A percentile compares a stretch with the other conserved stretches of the same genome.
phyloP scores from a whole-genome alignment of 225 moss, liverwort and hornwort species.

The Pseudoscleropodium purum region DNA sequence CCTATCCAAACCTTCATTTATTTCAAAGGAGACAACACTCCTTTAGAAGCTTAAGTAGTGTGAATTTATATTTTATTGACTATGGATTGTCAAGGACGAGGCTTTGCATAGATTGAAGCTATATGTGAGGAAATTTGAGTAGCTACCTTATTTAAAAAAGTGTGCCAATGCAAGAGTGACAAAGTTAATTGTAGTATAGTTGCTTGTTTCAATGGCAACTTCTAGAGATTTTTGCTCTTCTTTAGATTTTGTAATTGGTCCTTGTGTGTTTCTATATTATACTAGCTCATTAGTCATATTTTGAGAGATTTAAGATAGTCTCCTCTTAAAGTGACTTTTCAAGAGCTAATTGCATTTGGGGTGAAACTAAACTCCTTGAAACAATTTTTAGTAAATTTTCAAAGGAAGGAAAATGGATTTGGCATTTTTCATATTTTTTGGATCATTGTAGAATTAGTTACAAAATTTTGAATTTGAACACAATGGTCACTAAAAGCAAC shows the following conservation, averaged over 20 bases:
- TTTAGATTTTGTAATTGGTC: neutral
- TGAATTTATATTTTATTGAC: neutral
- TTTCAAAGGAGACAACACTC: rapidly evolving
- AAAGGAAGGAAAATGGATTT: neutral
- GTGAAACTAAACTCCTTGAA: neutral
- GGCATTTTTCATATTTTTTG: neutral
- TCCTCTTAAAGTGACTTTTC: rapidly evolving
- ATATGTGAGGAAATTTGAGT: neutral
- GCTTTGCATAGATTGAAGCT: neutral
- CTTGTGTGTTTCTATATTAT: neutral
- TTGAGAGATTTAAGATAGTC: neutral
- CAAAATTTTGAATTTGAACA: neutral
- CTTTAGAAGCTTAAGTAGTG: neutral
- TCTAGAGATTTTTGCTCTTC: neutral
- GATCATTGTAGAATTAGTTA: neutral
- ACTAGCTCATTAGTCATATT: neutral
- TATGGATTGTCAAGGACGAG: rapidly evolving
- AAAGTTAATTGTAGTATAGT: neutral
- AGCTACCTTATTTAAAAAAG: neutral
- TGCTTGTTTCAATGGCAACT: rapidly evolving
- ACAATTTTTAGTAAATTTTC: neutral
- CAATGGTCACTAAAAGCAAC: neutral
- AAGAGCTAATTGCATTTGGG: neutral
- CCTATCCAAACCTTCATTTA: neutral
- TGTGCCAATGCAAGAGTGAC: neutral